Conservation (phyloP, 257 asterid species). For the Solanum acaule region DNA sequence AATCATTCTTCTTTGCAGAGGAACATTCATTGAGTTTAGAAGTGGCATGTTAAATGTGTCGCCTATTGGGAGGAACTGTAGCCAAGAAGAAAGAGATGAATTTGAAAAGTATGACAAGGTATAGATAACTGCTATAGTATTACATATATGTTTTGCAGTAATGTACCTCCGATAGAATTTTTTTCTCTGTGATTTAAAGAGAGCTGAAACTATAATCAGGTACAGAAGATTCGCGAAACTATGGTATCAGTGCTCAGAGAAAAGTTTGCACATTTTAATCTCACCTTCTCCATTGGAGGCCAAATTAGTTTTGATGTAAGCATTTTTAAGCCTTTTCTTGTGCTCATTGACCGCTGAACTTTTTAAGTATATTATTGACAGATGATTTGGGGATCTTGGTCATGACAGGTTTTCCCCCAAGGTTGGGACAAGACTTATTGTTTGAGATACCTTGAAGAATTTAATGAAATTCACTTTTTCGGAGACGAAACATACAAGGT, state of each 20-base stretch:
- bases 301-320: too few relatives aligned
- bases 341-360: not conserved
- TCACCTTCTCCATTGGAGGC: too few relatives aligned
- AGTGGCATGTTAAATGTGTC: conserved; percentile 96
- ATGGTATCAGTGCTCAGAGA: too few relatives aligned
- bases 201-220: too few relatives aligned
- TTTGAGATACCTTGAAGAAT: conserved; percentile 74
- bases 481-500: conserved; percentile 99
- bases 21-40: conserved; percentile 91
- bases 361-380: not conserved
- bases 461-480: conserved; percentile 82
- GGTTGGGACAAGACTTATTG: conserved; percentile 99
- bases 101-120: conserved; percentile 97
- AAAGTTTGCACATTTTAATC: too few relatives aligned
- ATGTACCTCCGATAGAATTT: not conserved
- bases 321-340: too few relatives aligned
- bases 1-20: conserved; percentile 33
- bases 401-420: conserved; percentile 72
- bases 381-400: not conserved
- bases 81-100: conserved; percentile 94
- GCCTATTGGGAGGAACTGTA: conserved; percentile 97
- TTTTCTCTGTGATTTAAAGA: too few relatives aligned
- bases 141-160: not conserved
- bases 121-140: not conserved
- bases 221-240: too few relatives aligned